Conservation (phyloP, 495 filamentous ascomycete genomes). For the Lasiosphaeria miniovina region DNA sequence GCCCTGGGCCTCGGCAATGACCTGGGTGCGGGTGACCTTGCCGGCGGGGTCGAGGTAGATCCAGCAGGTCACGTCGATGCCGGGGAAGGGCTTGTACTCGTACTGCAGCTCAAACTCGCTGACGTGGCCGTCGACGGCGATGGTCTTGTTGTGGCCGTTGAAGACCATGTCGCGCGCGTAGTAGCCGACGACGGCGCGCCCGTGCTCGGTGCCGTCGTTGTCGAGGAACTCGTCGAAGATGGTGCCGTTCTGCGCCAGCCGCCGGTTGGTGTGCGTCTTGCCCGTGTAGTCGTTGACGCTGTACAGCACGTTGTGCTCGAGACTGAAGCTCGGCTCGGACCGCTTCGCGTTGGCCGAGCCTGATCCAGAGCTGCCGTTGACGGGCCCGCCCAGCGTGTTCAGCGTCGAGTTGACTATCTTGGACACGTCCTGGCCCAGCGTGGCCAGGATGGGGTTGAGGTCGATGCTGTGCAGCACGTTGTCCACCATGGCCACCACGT, state of each 20-base stretch:
- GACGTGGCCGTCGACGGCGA: conserved; percentile 41
- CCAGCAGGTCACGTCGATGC: conserved; percentile 43
- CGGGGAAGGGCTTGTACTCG: conserved; percentile 50
- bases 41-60: conserved; percentile 49
- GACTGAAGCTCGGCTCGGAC: conserved; percentile 36
- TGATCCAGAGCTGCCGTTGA: conserved; percentile 7
- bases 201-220: conserved; percentile 46
- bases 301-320: conserved; percentile 53
- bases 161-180: conserved; percentile 51
- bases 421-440: conserved; percentile 46
- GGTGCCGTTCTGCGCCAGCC: conserved; percentile 52
- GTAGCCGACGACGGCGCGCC: conserved; percentile 41
- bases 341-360: conserved; percentile 25
- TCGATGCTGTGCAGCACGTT: conserved; percentile 53
- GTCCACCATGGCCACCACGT: conserved; percentile 54
- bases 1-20: conserved; percentile 49
- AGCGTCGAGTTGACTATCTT: conserved; percentile 45
- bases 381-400: conserved; percentile 28
- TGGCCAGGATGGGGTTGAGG: conserved; percentile 55
- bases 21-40: conserved; percentile 45
- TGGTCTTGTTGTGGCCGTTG: conserved; percentile 50
- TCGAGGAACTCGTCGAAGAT: conserved; percentile 52
- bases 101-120: conserved; percentile 48
- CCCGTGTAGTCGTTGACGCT: conserved; percentile 55
- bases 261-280: conserved; percentile 53